A percentile compares a stretch with the other conserved stretches of the same genome.
Conservation (phyloP, 495 filamentous ascomycete species). For the Astrothelium subdiscretum region DNA sequence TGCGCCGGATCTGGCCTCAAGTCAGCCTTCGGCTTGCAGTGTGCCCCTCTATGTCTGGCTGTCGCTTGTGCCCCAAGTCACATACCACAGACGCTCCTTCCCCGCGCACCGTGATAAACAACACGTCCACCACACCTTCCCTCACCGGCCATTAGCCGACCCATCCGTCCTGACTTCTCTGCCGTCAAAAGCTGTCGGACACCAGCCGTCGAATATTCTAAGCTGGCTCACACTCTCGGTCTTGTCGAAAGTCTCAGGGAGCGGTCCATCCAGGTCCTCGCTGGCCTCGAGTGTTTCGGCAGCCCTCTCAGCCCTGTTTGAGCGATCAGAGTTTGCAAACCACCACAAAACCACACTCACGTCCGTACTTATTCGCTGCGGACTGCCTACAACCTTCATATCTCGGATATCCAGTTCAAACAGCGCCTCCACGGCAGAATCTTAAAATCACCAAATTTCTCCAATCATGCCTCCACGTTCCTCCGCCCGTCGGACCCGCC, state of each 20-base stretch:
- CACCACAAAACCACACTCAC: neutral
- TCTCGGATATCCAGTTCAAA: neutral
- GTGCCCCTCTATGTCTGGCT: neutral
- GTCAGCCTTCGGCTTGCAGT: neutral
- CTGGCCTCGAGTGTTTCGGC: neutral
- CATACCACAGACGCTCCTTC: slow-evolving; percentile 3
- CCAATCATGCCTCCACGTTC: neutral
- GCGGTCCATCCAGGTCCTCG: neutral
- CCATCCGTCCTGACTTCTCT: neutral
- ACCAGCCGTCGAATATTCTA: neutral
- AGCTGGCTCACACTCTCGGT: neutral
- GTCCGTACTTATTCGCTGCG: neutral
- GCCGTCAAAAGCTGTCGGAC: neutral
- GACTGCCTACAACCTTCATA: neutral
- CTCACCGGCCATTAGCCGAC: neutral
- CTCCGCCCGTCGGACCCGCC: neutral
- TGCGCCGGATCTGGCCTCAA: neutral
- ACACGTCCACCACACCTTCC: neutral
- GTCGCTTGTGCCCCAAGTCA: neutral
- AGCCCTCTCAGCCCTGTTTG: neutral
- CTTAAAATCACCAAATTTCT: neutral
- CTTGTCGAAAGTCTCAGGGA: neutral
- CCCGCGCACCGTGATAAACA: slow-evolving; percentile 2
- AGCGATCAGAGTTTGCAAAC: neutral
- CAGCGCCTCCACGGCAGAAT: neutral